phyloP scores from a whole-genome alignment of 495 filamentous ascomycete species.

The Umbilicaria muhlenbergii region DNA sequence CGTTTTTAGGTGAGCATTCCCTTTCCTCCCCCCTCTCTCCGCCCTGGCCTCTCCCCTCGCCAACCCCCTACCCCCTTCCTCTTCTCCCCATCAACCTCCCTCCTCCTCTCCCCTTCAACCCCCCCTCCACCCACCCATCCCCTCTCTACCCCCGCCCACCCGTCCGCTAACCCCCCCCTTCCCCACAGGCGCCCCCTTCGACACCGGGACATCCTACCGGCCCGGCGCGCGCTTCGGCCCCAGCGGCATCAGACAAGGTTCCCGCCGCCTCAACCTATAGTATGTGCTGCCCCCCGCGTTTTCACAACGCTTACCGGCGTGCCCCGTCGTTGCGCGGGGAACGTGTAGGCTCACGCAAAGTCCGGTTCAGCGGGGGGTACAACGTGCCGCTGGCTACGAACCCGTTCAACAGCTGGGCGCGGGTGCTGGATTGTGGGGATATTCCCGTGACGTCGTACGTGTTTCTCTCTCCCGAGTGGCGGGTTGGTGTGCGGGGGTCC shows the following conservation, averaged over 20 bases:
- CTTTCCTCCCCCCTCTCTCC: too few species aligned
- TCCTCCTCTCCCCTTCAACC: not conserved
- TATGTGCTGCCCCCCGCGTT: conserved; percentile 20
- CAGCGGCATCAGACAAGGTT: conserved; percentile 66
- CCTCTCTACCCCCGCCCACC: not conserved
- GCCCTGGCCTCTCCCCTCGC: too few species aligned
- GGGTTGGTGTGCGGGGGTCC: too few species aligned
- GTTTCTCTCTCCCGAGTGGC: not conserved
- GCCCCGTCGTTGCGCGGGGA: not conserved
- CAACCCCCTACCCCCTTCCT: not conserved
- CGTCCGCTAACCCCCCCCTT: not conserved
- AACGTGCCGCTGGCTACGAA: conserved; percentile 45
- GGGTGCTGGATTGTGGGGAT: conserved; percentile 62
- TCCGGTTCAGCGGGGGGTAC: conserved; percentile 43
- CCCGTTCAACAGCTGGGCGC: conserved; percentile 49
- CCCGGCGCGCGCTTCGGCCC: conserved; percentile 78
- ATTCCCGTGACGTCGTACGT: conserved; percentile 52
- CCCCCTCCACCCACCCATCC: not conserved
- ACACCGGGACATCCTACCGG: conserved; percentile 58
- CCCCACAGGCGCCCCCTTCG: conserved; percentile 38
- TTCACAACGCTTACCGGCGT: conserved; percentile 10
- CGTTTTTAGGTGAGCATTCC: conserved; percentile 44
- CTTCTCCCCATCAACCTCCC: not conserved
- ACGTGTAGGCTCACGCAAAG: conserved; percentile 34
- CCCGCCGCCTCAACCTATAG: conserved; percentile 53